phyloP scores from a whole-genome alignment of 1,284 basidiomycete genomes.

The Ganoderma boninense region DNA sequence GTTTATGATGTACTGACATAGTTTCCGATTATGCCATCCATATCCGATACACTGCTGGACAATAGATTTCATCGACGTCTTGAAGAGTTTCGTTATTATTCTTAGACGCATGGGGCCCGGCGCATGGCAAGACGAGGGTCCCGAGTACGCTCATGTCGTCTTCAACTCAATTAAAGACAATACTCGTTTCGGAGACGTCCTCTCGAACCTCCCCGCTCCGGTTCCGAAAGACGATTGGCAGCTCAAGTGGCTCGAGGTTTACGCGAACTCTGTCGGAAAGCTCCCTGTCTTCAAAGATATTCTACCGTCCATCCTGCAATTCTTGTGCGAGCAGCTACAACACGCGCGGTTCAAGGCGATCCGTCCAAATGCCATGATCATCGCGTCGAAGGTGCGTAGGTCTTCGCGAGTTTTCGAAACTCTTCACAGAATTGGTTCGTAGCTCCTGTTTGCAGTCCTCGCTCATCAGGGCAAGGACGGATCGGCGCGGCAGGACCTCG shows the following conservation, averaged over 20 bases:
- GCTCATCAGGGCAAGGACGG: conserved; percentile 35
- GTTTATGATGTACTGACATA: conserved; percentile 17
- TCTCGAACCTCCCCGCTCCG: conserved; percentile 46
- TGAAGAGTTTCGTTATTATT: conserved; percentile 66
- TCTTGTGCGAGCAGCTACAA: conserved; percentile 81
- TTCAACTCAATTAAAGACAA: conserved; percentile 89
- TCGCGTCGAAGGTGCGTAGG: conserved; percentile 68
- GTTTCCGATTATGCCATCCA: conserved; percentile 5
- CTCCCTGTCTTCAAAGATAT: conserved; percentile 65
- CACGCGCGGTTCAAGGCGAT: conserved; percentile 71
- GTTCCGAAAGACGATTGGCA: conserved; percentile 37
- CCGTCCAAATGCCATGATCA: conserved; percentile 65
- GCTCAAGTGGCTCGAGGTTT: conserved; percentile 44
- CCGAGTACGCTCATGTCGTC: conserved; percentile 76
- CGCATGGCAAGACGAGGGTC: conserved; percentile 73
- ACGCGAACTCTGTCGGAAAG: conserved; percentile 61
- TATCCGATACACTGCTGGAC: conserved; percentile 6
- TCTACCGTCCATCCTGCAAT: conserved; percentile 74
- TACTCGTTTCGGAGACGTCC: conserved; percentile 59
- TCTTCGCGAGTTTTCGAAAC: no score
- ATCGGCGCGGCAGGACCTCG: conserved; percentile 44
- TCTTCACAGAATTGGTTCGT: not conserved
- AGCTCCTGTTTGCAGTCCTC: conserved; percentile 33
- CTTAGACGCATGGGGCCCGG: conserved; percentile 58
- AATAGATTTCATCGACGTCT: conserved; percentile 71